A percentile compares a stretch with the other conserved stretches of the same genome.
Conservation (phyloP, 2,329 filamentous ascomycete species). For the Ambrosiella cleistominuta region DNA sequence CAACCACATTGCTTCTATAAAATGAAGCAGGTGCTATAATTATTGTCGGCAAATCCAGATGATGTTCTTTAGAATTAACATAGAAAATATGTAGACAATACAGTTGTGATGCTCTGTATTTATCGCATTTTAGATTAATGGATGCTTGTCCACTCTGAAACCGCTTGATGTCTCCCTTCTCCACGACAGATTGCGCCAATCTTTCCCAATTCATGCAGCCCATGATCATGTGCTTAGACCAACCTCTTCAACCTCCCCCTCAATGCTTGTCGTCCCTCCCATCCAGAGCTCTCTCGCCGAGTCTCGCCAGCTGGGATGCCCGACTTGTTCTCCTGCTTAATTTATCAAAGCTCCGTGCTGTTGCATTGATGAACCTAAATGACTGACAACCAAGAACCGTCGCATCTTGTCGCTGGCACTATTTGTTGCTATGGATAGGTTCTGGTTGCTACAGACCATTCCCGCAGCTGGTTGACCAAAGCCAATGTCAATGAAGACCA, state of each 20-base stretch:
- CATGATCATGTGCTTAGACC: not conserved
- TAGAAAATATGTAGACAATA: not conserved
- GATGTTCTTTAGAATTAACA: not conserved
- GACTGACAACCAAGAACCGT: not conserved
- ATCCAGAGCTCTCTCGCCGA: not conserved
- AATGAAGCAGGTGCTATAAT: not conserved
- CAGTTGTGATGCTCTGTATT: not conserved
- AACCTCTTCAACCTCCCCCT: not conserved
- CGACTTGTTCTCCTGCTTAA: not conserved
- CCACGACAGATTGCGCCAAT: slow-evolving; percentile 4
- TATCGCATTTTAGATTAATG: not conserved
- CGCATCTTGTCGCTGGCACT: slow-evolving; percentile 4
- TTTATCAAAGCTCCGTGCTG: slow-evolving; percentile 2
- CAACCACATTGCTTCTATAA: not conserved
- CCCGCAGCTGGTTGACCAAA: not conserved
- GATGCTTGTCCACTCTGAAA: slow-evolving; percentile 6
- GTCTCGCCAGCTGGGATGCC: not conserved
- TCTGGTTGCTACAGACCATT: not conserved
- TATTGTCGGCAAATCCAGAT: not conserved
- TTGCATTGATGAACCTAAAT: slow-evolving; percentile 3
- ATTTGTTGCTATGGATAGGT: not conserved
- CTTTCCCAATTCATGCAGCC: slow-evolving; percentile 7
- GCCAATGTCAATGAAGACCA: not conserved
- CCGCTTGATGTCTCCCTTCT: not conserved
- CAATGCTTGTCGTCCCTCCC: not conserved